Conservation (phyloP, 495 filamentous ascomycete genomes). For the Xylaria intraflava region DNA sequence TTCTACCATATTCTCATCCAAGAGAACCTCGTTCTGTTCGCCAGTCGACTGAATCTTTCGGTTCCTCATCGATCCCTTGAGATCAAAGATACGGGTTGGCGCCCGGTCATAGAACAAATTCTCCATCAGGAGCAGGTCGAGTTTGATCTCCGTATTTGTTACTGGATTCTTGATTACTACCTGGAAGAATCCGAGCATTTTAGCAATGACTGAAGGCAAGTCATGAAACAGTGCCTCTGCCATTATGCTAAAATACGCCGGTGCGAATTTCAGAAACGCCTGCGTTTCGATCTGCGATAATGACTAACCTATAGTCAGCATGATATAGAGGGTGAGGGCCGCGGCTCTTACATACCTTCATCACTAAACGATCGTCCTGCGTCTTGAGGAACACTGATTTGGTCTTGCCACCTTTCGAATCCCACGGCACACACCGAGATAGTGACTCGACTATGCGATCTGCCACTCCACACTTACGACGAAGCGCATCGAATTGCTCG, state of each 20-base stretch:
- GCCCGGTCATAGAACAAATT: slow-evolving; percentile 96
- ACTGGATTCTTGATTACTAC: slow-evolving; percentile 91
- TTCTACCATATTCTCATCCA: slow-evolving; percentile 99
- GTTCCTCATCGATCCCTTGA: slow-evolving; percentile 98
- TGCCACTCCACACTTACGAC: slow-evolving; percentile 83
- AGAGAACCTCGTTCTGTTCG: slow-evolving; percentile 88
- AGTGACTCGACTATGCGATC: slow-evolving; percentile 93
- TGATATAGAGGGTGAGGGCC: background rate
- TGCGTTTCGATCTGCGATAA: slow-evolving; percentile 84
- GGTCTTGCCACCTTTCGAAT: slow-evolving; percentile 96
- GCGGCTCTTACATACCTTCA: slow-evolving; percentile 46
- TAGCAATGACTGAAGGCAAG: slow-evolving; percentile 92
- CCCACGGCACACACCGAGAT: slow-evolving; percentile 94
- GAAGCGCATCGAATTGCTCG: slow-evolving; percentile 93
- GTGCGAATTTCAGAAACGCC: slow-evolving; percentile 90
- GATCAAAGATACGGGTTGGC: slow-evolving; percentile 88
- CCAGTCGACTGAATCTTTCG: slow-evolving; percentile 92
- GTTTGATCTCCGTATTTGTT: slow-evolving; percentile 90
- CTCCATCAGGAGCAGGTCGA: slow-evolving; percentile 93
- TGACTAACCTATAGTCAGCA: slow-evolving; percentile 39
- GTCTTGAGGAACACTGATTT: slow-evolving; percentile 98
- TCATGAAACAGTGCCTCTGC: slow-evolving; percentile 93
- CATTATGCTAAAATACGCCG: slow-evolving; percentile 96
- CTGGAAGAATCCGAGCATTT: slow-evolving; percentile 99
- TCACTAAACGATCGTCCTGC: slow-evolving; percentile 85